These are phyloP conservation scores for Apiosordaria backusii DNA, from an alignment of 495 filamentous ascomycete species.

Conservation along the genomic window DNA sequence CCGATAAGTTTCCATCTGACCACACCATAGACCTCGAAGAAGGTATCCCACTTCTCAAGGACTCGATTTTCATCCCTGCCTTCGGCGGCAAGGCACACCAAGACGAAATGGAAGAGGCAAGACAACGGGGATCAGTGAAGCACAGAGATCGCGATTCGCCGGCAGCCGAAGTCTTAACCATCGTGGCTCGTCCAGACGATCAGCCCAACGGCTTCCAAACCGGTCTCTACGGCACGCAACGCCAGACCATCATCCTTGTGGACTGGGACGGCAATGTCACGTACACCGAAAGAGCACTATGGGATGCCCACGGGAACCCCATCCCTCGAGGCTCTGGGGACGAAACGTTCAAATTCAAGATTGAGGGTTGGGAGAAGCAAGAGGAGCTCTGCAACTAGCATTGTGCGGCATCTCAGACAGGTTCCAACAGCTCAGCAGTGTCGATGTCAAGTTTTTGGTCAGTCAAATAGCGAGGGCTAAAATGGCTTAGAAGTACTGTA, in stretches of 20 bases:
- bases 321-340: constrained; percentile 61
- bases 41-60: constrained; percentile 64
- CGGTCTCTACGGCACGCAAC: constrained; percentile 85
- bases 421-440: not conserved
- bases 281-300: constrained; percentile 82
- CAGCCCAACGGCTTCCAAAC: constrained; percentile 43
- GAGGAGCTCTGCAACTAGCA: constrained; percentile 12
- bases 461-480: not conserved
- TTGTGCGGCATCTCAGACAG: not conserved
- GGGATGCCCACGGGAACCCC: constrained; percentile 60
- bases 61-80: constrained; percentile 81
- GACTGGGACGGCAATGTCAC: constrained; percentile 69
- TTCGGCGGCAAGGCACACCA: constrained; percentile 54
- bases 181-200: constrained; percentile 30
- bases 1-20: constrained; percentile 66
- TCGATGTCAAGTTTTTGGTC: not conserved
- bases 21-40: constrained; percentile 60
- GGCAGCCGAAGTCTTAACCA: constrained; percentile 24
- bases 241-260: constrained; percentile 83
- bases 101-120: constrained; percentile 50
- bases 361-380: constrained; percentile 48
- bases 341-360: constrained; percentile 58
- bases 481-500: too few relatives aligned
- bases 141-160: constrained; percentile 12
- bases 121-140: constrained; percentile 25